Evolutionary conservation across 768 basidiomycete genomes (phyloP).

Genomic region (Lactifluus piperatus): DNA sequence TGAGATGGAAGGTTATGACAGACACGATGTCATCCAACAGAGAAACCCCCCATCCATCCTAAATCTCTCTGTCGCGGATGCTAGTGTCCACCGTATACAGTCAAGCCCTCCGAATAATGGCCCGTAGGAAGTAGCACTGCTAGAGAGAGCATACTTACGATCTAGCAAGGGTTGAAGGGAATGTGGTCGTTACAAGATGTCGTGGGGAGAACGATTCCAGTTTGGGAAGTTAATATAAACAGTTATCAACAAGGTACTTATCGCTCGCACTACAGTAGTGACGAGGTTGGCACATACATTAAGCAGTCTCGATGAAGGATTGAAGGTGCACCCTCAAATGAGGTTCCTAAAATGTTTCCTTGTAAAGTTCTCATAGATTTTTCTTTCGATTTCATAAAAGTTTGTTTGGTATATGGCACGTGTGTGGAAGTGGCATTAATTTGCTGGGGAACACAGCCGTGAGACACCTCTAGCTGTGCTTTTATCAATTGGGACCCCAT

Average conservation of each 20-base stretch:
- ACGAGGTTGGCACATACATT: too few species aligned
- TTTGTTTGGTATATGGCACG: slow-evolving; percentile 1
- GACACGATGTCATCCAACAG: neutral
- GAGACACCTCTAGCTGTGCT: neutral
- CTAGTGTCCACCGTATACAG: neutral
- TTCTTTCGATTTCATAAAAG: neutral
- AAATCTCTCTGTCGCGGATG: neutral
- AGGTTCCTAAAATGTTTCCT: neutral
- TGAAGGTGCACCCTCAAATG: neutral
- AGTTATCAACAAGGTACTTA: slow-evolving; percentile 8
- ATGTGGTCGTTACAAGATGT: slow-evolving; percentile 17
- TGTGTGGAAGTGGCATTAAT: neutral
- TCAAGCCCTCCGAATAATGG: neutral
- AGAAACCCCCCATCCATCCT: slow-evolving; percentile 21
- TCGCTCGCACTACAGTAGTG: too few species aligned
- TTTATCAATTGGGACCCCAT: neutral
- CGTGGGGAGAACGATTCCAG: neutral
- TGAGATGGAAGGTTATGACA: neutral
- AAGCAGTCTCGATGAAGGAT: neutral
- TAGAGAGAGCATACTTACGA: slow-evolving; percentile 38
- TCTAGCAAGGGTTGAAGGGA: slow-evolving; percentile 40
- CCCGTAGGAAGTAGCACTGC: slow-evolving; percentile 17
- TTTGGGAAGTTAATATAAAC: slow-evolving; percentile 12
- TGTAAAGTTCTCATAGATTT: neutral
- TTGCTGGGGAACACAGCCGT: neutral